Evolutionary conservation across 257 asterid genomes (phyloP), one percentile per base, ranked within the genome.

Genomic region (Solanum appendiculatum): DNA sequence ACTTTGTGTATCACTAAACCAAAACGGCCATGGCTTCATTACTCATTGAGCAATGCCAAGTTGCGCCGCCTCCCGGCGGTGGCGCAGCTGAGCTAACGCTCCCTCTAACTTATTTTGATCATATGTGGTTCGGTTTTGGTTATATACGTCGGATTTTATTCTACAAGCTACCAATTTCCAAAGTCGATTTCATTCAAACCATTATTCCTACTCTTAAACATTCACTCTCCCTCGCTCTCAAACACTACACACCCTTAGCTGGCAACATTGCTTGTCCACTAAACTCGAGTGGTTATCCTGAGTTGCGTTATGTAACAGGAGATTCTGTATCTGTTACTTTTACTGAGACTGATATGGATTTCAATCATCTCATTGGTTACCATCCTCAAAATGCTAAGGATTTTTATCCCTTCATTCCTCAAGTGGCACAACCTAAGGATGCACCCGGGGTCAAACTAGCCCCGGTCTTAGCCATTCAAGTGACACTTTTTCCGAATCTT

Each of bases 21-120:
- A 44, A 44, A 3, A 44, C 16, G 16, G 14, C 16, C n/a, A 33
- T 85, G 91, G 20, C 86, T 37, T n/a, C 18, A 69, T 31, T 73
- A 8, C 6, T 46, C 7, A 73, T 37, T 73, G 82, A 10, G 8
- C 82, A 73, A 73, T 73, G 51, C n/a, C 82, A 72, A 37, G 82
- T 73, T 73, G 31, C 2, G 51, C 82, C 51, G 37, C 29, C 51
- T 5, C 33, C 11, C 1, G 68, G 23, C 31, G 33, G 72, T 5
- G 27, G 51, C 6, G 18, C 20, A 36, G 37, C 20, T 7, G 70
- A 58, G 18, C 1, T 58, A 5, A 72, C 88, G 4, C 82, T 87
- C 18, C 91, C 87, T 16, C 63, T 87, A 1, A 74, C 89, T 0
- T 85, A 82, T 25, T 87, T 87, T 33, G 90, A 86, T 75, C 7